Conservation (phyloP, 192 early-diverging fungal species). For the Coemansia sp. region DNA sequence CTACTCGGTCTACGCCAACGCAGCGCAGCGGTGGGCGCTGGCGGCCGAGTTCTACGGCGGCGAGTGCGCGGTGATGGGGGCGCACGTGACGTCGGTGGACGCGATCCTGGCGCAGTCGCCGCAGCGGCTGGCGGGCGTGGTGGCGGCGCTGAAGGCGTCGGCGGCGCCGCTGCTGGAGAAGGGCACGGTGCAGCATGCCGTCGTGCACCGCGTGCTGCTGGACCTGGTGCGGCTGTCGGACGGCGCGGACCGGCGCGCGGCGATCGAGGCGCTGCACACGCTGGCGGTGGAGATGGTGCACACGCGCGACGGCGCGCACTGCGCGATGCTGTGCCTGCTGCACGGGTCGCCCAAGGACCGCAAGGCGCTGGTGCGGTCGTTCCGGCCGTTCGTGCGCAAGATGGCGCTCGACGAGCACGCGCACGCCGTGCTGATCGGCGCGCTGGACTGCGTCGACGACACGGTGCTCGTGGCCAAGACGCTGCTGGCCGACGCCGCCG, state of each 20-base stretch:
- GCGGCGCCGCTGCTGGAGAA: slow-evolving; percentile 80
- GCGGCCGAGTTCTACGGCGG: slow-evolving; percentile 94
- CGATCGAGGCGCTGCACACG: slow-evolving; percentile 82
- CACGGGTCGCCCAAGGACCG: slow-evolving; percentile 87
- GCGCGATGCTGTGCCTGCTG: slow-evolving; percentile 80
- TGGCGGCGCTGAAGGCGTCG: slow-evolving; percentile 71
- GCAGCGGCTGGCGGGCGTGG: slow-evolving; percentile 52
- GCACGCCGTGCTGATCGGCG: slow-evolving; percentile 77
- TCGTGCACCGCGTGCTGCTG: slow-evolving; percentile 85
- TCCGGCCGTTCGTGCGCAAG: slow-evolving; percentile 79
- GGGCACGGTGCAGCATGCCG: slow-evolving; percentile 72
- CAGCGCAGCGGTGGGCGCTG: slow-evolving; percentile 69
- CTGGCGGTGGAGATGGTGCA: slow-evolving; percentile 87
- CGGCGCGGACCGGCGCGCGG: slow-evolving; percentile 60
- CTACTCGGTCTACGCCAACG: slow-evolving; percentile 80
- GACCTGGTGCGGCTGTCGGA: slow-evolving; percentile 80
- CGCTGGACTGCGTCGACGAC: slow-evolving; percentile 92
- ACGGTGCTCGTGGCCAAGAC: slow-evolving; percentile 83
- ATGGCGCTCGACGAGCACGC: slow-evolving; percentile 91
- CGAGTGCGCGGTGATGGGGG: slow-evolving; percentile 87
- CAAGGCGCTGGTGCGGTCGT: slow-evolving; percentile 84
- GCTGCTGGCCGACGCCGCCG: slow-evolving; percentile 63
- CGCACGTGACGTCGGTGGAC: slow-evolving; percentile 22
- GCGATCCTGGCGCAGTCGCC: slow-evolving; percentile 59
- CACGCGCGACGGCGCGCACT: slow-evolving; percentile 88